A percentile compares a stretch with the other conserved stretches of the same genome.
Conservation (phyloP, 345 rosid genomes). For the Noccaea caerulescens region DNA sequence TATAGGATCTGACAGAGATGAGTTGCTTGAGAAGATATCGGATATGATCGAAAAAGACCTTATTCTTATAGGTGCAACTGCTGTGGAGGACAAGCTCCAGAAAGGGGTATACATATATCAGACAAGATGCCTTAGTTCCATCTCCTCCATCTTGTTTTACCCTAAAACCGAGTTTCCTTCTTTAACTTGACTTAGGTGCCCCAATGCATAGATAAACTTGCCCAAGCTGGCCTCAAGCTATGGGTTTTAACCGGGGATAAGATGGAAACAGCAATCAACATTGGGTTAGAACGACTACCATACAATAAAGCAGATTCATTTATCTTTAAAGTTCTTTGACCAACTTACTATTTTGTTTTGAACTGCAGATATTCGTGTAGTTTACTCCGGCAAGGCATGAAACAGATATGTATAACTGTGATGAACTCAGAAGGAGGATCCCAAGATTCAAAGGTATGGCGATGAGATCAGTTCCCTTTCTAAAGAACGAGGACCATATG, state of each 20-base stretch:
- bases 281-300: constrained; percentile 64
- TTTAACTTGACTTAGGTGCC: constrained; percentile 65
- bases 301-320: constrained; percentile 18
- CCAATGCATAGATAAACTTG: constrained; percentile 95
- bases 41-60: constrained; percentile 89
- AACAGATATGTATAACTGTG: constrained; percentile 70
- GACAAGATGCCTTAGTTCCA: neutral
- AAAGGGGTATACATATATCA: constrained; percentile 67
- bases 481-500: constrained; percentile 2
- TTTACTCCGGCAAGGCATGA: constrained; percentile 97
- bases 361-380: constrained; percentile 85
- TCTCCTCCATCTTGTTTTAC: constrained; percentile 29
- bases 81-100: constrained; percentile 98
- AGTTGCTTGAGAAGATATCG: constrained; percentile 70
- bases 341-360: constrained; percentile 32
- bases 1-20: constrained; percentile 76
- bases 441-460: constrained; percentile 63
- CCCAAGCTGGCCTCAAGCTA: constrained; percentile 94
- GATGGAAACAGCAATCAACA: constrained; percentile 99
- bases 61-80: constrained; percentile 94
- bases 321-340: constrained; percentile 20
- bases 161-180: constrained; percentile 37
- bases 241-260: constrained; percentile 99
- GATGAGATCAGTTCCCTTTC: constrained; percentile 50
- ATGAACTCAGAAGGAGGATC: constrained; percentile 54